These are phyloP conservation scores for Rhizopus arrhizus DNA, from an alignment of 371 early-diverging fungal genomes.

Conservation along the genomic window DNA sequence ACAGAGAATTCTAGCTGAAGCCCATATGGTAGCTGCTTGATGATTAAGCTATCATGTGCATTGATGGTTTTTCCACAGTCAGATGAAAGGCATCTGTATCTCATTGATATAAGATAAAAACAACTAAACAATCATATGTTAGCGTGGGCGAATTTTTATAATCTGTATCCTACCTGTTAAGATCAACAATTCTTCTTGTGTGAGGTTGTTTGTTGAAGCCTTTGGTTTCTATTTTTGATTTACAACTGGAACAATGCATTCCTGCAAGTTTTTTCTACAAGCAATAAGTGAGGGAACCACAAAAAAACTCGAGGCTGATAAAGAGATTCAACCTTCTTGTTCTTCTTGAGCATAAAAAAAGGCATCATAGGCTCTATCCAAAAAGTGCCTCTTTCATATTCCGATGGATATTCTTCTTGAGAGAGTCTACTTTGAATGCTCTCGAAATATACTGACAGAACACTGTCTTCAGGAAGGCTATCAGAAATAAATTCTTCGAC, in stretches of 20 bases:
- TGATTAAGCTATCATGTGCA: too few species aligned
- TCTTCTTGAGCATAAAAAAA: conserved; percentile 3
- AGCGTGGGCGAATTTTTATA: too few species aligned
- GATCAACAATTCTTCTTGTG: conserved; percentile 7
- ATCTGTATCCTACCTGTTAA: neutral
- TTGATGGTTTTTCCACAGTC: conserved; percentile 9
- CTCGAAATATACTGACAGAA: too few species aligned
- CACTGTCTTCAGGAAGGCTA: too few species aligned
- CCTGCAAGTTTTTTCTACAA: neutral
- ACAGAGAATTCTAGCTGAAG: conserved; percentile 25
- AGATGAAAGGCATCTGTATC: conserved; percentile 3
- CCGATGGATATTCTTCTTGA: conserved; percentile 1
- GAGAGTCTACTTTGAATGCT: too few species aligned
- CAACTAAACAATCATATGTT: conserved; percentile 5
- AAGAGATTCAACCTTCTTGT: neutral
- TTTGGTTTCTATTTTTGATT: neutral
- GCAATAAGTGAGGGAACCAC: conserved; percentile 3
- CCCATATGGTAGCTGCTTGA: conserved; percentile 16
- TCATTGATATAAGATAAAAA: conserved; percentile 24
- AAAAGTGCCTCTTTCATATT: conserved; percentile 4
- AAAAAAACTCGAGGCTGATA: conserved; percentile 7
- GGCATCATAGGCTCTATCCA: conserved; percentile 6
- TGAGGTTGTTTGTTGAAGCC: conserved; percentile 1
- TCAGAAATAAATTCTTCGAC: too few species aligned
- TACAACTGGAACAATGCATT: neutral